These are phyloP conservation scores for Tilletia caries DNA, from an alignment of 1,284 basidiomycete genomes.

Conservation along the genomic window DNA sequence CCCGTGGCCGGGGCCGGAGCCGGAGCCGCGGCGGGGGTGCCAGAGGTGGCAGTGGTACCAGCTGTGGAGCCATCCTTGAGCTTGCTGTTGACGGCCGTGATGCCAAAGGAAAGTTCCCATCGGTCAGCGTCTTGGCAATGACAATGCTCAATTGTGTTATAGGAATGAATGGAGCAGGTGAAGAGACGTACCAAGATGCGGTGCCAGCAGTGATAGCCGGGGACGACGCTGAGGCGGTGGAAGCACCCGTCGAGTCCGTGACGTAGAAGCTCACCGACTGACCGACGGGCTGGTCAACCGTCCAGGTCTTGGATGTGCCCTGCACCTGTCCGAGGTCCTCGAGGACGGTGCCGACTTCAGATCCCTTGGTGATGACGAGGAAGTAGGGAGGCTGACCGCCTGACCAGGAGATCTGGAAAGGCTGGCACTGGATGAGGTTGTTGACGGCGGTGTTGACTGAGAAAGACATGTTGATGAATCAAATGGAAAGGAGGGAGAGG, in stretches of 20 bases:
- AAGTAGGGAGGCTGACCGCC: slow-evolving; percentile 13
- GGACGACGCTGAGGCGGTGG: slow-evolving; percentile 22
- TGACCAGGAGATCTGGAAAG: slow-evolving; percentile 29
- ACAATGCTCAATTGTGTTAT: no score
- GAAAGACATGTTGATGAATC: no score
- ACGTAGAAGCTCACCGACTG: slow-evolving; percentile 26
- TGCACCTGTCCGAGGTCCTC: background rate
- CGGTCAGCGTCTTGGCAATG: background rate
- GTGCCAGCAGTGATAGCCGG: slow-evolving; percentile 23
- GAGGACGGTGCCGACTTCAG: slow-evolving; percentile 9
- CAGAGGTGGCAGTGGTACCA: background rate
- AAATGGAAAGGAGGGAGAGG: background rate
- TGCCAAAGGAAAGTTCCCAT: background rate
- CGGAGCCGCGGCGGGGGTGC: background rate
- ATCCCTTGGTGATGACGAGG: background rate
- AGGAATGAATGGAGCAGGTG: no score
- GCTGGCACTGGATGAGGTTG: slow-evolving; percentile 40
- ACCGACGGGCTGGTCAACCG: slow-evolving; percentile 16
- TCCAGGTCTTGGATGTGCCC: background rate
- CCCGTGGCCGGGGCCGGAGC: background rate
- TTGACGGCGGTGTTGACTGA: slow-evolving; percentile 19
- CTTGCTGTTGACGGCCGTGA: background rate
- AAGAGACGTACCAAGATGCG: slow-evolving; percentile 20
- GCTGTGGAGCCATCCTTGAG: background rate
- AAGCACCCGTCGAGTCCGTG: slow-evolving; percentile 24